Base-by-base conservation (phyloP, 169 alveolate genomes). In the Eimeria praecox region DNA sequence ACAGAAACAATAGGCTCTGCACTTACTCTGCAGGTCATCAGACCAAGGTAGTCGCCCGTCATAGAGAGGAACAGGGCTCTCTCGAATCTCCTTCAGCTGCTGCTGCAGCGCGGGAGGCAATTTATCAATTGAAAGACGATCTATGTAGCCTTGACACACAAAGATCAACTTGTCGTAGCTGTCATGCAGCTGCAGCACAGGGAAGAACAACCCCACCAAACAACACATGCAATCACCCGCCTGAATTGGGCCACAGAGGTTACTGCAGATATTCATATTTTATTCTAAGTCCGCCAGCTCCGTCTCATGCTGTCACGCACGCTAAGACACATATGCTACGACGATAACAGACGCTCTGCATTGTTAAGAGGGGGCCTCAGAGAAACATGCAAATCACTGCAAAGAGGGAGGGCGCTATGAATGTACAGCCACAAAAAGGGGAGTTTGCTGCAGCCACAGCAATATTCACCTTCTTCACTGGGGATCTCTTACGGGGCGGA, bases 101-200 rank as follows among this genome's bases (percentile, higher is more conserved):
- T 59, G 80, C 78, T 82, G 73, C 90, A 54, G 82, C 5, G 78
- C 80, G 56, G 86, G 90, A 27, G 95, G 95, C 83, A 91, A 73
- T 59, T 52, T 54, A 5, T 73, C 64, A 33, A 75, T 35, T 3
- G 44, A 27, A 27, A 91, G 82, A 44, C 95, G 95, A 69, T 91
- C 95, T 59, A 73, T 91, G 85, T 95, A 95, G 33, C 96, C 96
- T 10, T 95, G 49, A 54, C 96, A 95, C 22, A 95, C 96, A 88
- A 95, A 95, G 69, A 90, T 38, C 27, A 95, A 69, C 95, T 95
- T 95, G 59, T 95, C 95, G 85, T 87, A 69, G 88, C 59, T 90
- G 42, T 82, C 95, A 49, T 90, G 89, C 18, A 95, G 95, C 96
- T 95, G 96, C 49, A 90, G 33, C 85, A 16, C 85, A 73, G 33